These are phyloP conservation scores for Chionographis japonica DNA, from an alignment of 106 monocot genomes.

Conservation along the genomic window DNA sequence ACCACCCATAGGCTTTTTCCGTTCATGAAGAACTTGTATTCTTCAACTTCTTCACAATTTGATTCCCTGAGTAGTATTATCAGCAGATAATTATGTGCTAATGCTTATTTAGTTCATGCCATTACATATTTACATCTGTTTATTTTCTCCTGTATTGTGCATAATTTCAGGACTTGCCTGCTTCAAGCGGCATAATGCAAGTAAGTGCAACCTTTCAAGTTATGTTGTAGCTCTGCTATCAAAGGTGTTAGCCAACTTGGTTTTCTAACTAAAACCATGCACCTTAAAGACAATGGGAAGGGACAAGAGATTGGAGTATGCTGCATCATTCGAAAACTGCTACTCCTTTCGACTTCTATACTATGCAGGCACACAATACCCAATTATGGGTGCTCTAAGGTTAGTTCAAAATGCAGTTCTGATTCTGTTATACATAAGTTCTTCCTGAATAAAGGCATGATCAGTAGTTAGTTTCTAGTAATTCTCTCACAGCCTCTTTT, in stretches of 20 bases:
- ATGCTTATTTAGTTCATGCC: no score
- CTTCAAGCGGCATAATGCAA: conserved; percentile 95
- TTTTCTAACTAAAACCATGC: conserved; percentile 10
- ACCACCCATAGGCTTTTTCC: no score
- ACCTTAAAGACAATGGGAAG: conserved; percentile 81
- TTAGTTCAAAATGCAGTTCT: conserved; percentile 4
- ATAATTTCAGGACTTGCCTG: conserved; percentile 81
- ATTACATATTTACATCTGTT: no score
- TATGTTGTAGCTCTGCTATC: background rate
- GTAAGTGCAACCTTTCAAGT: conserved; percentile 31
- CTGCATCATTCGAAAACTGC: conserved; percentile 84
- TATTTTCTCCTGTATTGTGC: background rate
- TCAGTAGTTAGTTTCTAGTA: no score
- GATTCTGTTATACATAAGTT: background rate
- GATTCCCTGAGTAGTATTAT: no score
- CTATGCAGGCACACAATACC: conserved; percentile 89
- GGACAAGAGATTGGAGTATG: conserved; percentile 88
- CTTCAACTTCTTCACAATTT: no score
- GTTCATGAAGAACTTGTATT: no score
- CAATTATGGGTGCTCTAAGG: conserved; percentile 98
- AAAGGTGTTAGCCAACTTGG: background rate
- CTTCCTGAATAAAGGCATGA: no score
- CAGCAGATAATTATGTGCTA: no score
- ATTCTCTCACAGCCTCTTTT: no score
- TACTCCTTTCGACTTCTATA: conserved; percentile 89